These are phyloP conservation scores for Fragaria iinumae DNA, from an alignment of 306 rosid species.

Conservation along the genomic window DNA sequence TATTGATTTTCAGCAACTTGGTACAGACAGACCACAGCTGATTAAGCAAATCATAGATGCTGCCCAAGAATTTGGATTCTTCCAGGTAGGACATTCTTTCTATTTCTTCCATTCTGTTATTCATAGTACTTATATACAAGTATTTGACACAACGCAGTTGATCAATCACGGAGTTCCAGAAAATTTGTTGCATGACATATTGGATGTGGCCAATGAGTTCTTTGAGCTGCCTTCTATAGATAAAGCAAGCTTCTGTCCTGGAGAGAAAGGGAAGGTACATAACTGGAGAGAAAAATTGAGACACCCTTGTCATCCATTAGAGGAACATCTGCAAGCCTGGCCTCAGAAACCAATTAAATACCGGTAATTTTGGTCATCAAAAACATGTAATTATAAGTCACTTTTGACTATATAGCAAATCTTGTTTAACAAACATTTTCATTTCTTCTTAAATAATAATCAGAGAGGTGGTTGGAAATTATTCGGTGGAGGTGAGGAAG, in stretches of 20 bases:
- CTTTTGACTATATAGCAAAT: neutral
- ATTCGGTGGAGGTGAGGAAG: slow-evolving; percentile 22
- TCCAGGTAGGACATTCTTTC: neutral
- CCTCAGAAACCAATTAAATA: slow-evolving; percentile 14
- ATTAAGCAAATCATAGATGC: slow-evolving; percentile 16
- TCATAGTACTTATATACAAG: neutral
- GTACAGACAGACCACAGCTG: neutral
- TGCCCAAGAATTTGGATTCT: slow-evolving; percentile 19
- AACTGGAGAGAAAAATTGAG: slow-evolving; percentile 20
- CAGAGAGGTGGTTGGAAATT: slow-evolving; percentile 17
- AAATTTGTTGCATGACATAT: neutral
- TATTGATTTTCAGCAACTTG: slow-evolving; percentile 5
- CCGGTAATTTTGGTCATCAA: neutral
- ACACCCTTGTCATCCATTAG: slow-evolving; percentile 21
- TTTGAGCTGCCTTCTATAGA: slow-evolving; percentile 18
- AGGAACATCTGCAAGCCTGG: slow-evolving; percentile 21
- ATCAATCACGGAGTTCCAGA: slow-evolving; percentile 17
- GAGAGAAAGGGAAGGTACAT: slow-evolving; percentile 3
- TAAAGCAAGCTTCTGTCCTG: slow-evolving; percentile 18
- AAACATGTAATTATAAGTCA: neutral
- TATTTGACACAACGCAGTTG: slow-evolving; percentile 8
- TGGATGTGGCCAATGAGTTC: slow-evolving; percentile 18
- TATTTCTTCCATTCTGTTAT: neutral
- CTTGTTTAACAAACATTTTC: neutral
- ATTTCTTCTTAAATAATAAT: too few relatives aligned